Base-by-base conservation (phyloP, 768 basidiomycete genomes). In the Mycena alexandri region DNA sequence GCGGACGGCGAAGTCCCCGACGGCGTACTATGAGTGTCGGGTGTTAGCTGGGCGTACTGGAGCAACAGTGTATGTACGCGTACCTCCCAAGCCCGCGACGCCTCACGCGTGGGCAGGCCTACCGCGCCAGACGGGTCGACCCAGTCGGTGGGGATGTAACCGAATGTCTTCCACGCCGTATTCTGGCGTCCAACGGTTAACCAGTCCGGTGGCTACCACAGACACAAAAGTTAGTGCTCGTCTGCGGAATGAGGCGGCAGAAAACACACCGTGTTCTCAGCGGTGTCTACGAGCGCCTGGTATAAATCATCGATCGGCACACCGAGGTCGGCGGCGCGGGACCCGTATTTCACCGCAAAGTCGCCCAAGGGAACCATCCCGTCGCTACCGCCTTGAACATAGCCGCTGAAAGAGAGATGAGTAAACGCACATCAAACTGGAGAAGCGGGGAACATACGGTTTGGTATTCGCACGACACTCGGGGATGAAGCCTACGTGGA, bases 341-440 rank as follows among this genome's bases (percentile, higher is more conserved):
- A 62, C 8, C 75, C 80, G 63, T 85, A 85, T 72, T 87, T 86
- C 62, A 81, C 78, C 1, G 82, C 84, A 60, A 86, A 87, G 70
- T 86, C 86, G 13, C 85, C 85, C 0, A 87, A 77, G 64, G 86
- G 84, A 14, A 84, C 81, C 85, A 86, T 87, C 7, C 83, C 84
- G 65, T 85, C 83, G 60, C 79, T 79, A 7, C 84, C 84, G 17
- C 85, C 84, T 74, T 85, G 85, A 6, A 85, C 84, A 63, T 82
- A 86, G 2, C 85, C 85, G 24, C 84, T 83, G 50, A 14, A 54
- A 34, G 13, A 25, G 42, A 34, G 10, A 25, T 19, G 21, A 43
- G 11, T 25, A n/a, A n/a, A 22, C 11, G 21, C 16, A 47, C 42
- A 38, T 34, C 47, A 24, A 52, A 25, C n/a, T n/a, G n/a, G n/a